These are phyloP conservation scores for Zymoseptoria tritici DNA, from an alignment of 2,329 filamentous ascomycete genomes.

Conservation along the genomic window DNA sequence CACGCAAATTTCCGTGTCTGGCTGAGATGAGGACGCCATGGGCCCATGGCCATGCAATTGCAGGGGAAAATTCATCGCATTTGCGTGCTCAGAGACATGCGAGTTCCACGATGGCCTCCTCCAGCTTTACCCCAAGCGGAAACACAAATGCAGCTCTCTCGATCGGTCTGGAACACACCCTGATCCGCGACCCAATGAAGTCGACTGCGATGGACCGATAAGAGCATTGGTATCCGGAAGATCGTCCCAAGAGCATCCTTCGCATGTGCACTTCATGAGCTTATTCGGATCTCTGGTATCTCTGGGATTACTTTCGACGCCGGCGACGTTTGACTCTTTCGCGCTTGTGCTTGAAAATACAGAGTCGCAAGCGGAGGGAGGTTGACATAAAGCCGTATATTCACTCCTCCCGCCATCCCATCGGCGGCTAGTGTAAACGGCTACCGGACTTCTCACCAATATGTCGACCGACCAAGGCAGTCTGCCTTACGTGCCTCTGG, in stretches of 20 bases:
- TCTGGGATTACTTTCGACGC: not conserved
- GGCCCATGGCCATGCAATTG: not conserved
- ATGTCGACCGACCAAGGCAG: not conserved
- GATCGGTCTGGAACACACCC: not conserved
- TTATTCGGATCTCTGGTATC: not conserved
- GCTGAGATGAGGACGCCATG: not conserved
- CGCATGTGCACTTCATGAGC: not conserved
- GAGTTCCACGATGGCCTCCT: not conserved
- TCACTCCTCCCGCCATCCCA: too few species aligned
- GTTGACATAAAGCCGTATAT: not conserved
- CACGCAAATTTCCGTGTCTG: not conserved
- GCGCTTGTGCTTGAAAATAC: not conserved
- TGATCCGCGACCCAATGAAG: not conserved
- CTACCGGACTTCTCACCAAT: too few species aligned
- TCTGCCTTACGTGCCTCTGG: conserved; percentile 23
- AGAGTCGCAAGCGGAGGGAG: not conserved
- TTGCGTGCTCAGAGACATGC: not conserved
- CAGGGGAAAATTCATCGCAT: not conserved
- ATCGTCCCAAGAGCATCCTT: not conserved
- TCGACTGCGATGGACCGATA: not conserved
- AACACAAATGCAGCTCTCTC: not conserved
- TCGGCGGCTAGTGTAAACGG: too few species aligned
- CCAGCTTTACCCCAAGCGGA: not conserved
- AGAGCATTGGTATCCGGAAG: not conserved
- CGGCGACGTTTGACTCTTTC: not conserved